These are phyloP conservation scores for Penicillium verhagenii DNA, from an alignment of 495 filamentous ascomycete species.

Conservation along the genomic window DNA sequence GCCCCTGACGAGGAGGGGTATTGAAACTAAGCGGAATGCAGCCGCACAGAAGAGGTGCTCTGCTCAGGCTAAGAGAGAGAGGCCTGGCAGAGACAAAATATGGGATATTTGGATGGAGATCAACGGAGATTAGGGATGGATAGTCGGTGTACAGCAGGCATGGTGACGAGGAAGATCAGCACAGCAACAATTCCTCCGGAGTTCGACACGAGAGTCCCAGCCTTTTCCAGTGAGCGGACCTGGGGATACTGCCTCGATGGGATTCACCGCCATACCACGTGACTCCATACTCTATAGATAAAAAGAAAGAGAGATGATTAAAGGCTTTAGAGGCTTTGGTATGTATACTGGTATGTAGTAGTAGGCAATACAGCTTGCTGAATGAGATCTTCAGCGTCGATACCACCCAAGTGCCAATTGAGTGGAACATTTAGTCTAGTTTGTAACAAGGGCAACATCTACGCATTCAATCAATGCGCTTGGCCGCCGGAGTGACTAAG, in stretches of 20 bases:
- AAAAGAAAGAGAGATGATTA: too few species aligned
- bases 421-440: background rate
- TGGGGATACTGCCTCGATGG: background rate
- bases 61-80: constrained; percentile 7
- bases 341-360: too few species aligned
- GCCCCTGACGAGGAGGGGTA: background rate
- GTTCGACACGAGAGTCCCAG: background rate
- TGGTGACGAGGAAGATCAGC: constrained; percentile 15
- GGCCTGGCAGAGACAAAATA: constrained; percentile 1
- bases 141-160: constrained; percentile 9
- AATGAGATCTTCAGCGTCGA: too few species aligned
- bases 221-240: background rate
- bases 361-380: too few species aligned
- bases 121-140: constrained; percentile 9
- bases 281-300: background rate
- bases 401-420: too few species aligned
- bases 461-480: background rate
- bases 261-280: background rate
- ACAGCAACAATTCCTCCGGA: constrained; percentile 12
- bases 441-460: background rate
- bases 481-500: constrained; percentile 5
- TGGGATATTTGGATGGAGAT: constrained; percentile 1
- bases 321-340: too few species aligned
- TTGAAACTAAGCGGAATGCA: background rate
- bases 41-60: constrained; percentile 2